Evolutionary conservation across 1,284 basidiomycete genomes (phyloP), one percentile per base, ranked within the genome.

Genomic region (Puccinia horiana): DNA sequence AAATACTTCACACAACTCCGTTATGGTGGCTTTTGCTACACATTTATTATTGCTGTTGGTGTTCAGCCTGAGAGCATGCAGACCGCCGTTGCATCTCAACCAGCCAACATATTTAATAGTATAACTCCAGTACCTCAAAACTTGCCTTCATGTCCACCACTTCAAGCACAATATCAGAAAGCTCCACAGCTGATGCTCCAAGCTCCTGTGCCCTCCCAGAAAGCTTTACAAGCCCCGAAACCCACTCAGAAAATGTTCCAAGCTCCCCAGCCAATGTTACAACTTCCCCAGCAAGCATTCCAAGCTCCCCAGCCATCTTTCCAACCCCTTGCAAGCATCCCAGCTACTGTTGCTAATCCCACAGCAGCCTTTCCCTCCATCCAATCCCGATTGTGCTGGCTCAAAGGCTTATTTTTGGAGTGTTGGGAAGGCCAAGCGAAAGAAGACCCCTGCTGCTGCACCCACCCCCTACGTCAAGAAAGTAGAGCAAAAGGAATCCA

Each of bases 341-440:
- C 42, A n/a, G 9, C 37, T n/a, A 35, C 65, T 47, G 9, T 40
- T 9, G 14, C 63, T 32, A n/a, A 29, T 26, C 63, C 63, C 63
- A 58, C 6, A 58, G 6, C 44, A 47, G 44, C 44, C 44, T 47
- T n/a, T n/a, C n/a, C n/a, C n/a, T 29, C 29, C 14, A 14, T 18
- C 8, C 16, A 65, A 42, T 65, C 20, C 37, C 9, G 63, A 35
- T 1, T 65, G 63, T 42, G 63, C 63, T 37, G 63, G 63, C 29
- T 65, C 63, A 6, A 65, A 65, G 16, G 63, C 63, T 42, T n/a
- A 65, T n/a, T 65, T 65, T n/a, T 37, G 63, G 32, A 37, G 63
- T n/a, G 20, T 37, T 65, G 63, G 29, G 32, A 65, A 65, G 37
- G 63, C 29, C 5, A 37, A 37, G 23, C 14, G 63, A 6, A 35